Conservation (phyloP, 2,329 filamentous ascomycete genomes). For the Lachnellula hyalina region DNA sequence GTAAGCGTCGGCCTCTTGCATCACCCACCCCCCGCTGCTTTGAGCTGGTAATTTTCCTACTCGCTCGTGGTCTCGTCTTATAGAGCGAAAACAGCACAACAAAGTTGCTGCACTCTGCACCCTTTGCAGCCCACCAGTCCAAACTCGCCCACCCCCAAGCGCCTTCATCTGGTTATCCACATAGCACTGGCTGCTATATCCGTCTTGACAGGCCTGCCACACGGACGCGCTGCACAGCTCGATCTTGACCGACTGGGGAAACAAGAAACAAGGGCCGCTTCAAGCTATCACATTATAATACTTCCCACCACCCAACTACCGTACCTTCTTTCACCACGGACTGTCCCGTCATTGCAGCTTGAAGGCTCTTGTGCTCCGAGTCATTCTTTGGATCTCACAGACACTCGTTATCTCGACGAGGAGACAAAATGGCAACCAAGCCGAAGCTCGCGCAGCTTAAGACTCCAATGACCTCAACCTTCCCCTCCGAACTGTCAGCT, state of each 20-base stretch:
- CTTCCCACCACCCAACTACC: slow-evolving; percentile 14
- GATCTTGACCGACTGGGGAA: slow-evolving; percentile 16
- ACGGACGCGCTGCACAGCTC: slow-evolving; percentile 19
- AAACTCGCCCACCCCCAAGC: slow-evolving; percentile 9
- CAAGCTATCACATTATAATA: slow-evolving; percentile 27
- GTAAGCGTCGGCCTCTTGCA: slow-evolving; percentile 12
- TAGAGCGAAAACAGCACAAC: slow-evolving; percentile 3
- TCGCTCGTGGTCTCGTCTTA: background rate
- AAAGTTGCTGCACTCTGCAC: slow-evolving; percentile 18
- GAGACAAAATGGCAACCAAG: slow-evolving; percentile 29
- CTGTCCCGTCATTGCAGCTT: slow-evolving; percentile 26
- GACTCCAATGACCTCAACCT: slow-evolving; percentile 58
- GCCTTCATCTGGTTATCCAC: slow-evolving; percentile 9
- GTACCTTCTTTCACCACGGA: slow-evolving; percentile 21
- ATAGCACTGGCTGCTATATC: slow-evolving; percentile 29
- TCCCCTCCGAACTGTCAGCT: slow-evolving; percentile 54
- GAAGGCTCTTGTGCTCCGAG: slow-evolving; percentile 23
- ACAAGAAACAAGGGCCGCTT: slow-evolving; percentile 12
- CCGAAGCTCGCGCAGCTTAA: slow-evolving; percentile 58
- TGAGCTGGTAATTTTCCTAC: slow-evolving; percentile 4
- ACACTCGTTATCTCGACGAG: slow-evolving; percentile 21
- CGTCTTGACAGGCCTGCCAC: slow-evolving; percentile 15
- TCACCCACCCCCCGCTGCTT: slow-evolving; percentile 11
- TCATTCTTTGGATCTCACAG: slow-evolving; percentile 24
- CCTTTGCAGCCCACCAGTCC: slow-evolving; percentile 6